A percentile compares a stretch with the other conserved stretches of the same genome.
These are phyloP conservation scores for Neonectria coccinea DNA, from an alignment of 2,329 filamentous ascomycete genomes.

Conservation along the genomic window DNA sequence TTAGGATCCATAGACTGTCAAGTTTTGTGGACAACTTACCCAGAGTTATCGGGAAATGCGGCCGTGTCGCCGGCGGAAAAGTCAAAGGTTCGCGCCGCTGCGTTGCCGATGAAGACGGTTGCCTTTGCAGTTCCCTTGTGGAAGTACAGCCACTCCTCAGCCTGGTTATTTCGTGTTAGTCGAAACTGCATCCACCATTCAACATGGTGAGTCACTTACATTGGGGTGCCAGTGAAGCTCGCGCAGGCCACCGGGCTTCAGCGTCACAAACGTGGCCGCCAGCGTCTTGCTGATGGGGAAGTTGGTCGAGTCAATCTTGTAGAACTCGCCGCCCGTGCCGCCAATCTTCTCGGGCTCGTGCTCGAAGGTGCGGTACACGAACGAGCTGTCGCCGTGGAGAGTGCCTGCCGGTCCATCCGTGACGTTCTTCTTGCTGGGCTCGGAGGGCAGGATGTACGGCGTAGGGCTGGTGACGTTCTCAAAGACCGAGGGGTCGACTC, in stretches of 20 bases:
- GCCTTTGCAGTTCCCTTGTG: constrained; percentile 71
- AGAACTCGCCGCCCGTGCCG: constrained; percentile 70
- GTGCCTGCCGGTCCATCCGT: constrained; percentile 55
- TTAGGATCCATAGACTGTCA: constrained; percentile 1
- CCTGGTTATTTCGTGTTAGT: constrained; percentile 52
- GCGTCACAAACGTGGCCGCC: constrained; percentile 71
- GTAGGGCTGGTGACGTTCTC: constrained; percentile 66
- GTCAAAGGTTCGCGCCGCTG: constrained; percentile 73
- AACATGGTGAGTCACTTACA: constrained; percentile 49
- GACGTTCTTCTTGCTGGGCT: constrained; percentile 59
- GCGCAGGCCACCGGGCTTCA: constrained; percentile 72
- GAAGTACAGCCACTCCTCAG: constrained; percentile 79
- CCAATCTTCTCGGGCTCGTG: constrained; percentile 68
- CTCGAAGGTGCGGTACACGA: constrained; percentile 69
- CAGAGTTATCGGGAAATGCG: constrained; percentile 74
- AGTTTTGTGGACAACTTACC: constrained; percentile 49
- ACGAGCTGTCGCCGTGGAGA: constrained; percentile 69
- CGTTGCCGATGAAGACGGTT: constrained; percentile 73
- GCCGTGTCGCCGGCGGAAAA: constrained; percentile 75
- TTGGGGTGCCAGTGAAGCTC: constrained; percentile 80
- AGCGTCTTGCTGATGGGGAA: constrained; percentile 76
- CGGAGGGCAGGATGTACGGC: constrained; percentile 72
- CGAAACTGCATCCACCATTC: not conserved
- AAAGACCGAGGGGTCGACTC: constrained; percentile 70
- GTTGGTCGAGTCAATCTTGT: constrained; percentile 74